Conservation (phyloP, 2,329 filamentous ascomycete species). For the Dactylonectria macrodidyma region DNA sequence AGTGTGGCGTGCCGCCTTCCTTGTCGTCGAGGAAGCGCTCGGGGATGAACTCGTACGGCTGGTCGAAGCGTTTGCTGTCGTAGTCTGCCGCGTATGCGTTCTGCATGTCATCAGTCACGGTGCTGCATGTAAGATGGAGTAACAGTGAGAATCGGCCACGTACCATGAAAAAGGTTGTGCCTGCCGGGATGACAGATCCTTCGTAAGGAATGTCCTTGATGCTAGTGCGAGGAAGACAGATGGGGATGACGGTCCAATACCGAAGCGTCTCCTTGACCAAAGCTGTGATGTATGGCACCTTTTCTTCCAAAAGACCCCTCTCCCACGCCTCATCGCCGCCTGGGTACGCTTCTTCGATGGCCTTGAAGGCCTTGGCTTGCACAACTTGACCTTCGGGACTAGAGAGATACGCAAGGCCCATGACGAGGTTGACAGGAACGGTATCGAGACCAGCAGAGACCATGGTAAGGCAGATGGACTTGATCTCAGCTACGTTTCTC, state of each 20-base stretch:
- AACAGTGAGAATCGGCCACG: slow-evolving; percentile 16
- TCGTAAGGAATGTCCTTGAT: slow-evolving; percentile 82
- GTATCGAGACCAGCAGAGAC: slow-evolving; percentile 87
- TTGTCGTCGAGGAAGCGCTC: slow-evolving; percentile 76
- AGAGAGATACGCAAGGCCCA: slow-evolving; percentile 84
- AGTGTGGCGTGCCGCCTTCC: slow-evolving; percentile 71
- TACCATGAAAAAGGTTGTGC: slow-evolving; percentile 86
- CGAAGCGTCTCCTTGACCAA: slow-evolving; percentile 84
- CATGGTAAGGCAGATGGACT: slow-evolving; percentile 87
- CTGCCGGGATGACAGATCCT: slow-evolving; percentile 77
- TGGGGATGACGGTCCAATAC: slow-evolving; percentile 85
- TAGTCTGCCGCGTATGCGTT: slow-evolving; percentile 84
- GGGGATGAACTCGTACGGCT: slow-evolving; percentile 75
- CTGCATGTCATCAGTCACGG: slow-evolving; percentile 48
- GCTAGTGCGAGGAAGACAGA: slow-evolving; percentile 80
- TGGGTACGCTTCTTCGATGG: slow-evolving; percentile 80
- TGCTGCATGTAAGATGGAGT: neutral
- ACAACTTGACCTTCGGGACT: slow-evolving; percentile 77
- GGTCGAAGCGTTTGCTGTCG: slow-evolving; percentile 77
- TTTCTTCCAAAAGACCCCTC: slow-evolving; percentile 80
- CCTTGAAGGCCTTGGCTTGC: slow-evolving; percentile 77
- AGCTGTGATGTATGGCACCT: slow-evolving; percentile 82
- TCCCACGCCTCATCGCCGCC: slow-evolving; percentile 84
- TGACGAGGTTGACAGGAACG: slow-evolving; percentile 83
- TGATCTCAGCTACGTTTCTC: slow-evolving; percentile 74